phyloP scores from a whole-genome alignment of 2,329 filamentous ascomycete genomes.

The Fusarium camptoceras region DNA sequence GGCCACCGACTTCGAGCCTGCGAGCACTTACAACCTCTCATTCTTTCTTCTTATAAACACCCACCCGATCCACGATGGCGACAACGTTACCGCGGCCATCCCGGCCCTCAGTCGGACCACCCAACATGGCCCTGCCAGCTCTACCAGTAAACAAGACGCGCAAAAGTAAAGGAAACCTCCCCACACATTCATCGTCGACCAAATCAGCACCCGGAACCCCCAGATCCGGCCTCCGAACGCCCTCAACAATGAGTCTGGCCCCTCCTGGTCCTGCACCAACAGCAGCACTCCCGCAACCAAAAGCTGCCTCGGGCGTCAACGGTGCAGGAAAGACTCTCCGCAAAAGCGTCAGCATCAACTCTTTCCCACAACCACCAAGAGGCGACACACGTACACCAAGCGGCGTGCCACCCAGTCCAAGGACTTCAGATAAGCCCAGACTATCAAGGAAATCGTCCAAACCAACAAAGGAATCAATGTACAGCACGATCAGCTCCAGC shows the following conservation, averaged over 20 bases:
- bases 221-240: slow-evolving; percentile 69
- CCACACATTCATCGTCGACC: slow-evolving; percentile 50
- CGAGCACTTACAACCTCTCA: slow-evolving; percentile 31
- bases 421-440: slow-evolving; percentile 63
- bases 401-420: slow-evolving; percentile 72
- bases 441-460: slow-evolving; percentile 64
- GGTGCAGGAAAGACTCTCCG: slow-evolving; percentile 76
- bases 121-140: slow-evolving; percentile 77
- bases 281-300: slow-evolving; percentile 67
- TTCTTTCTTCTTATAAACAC: slow-evolving; percentile 10
- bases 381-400: slow-evolving; percentile 65
- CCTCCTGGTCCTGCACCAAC: slow-evolving; percentile 66
- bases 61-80: slow-evolving; percentile 43
- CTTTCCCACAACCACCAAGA: slow-evolving; percentile 90
- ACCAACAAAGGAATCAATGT: slow-evolving; percentile 66
- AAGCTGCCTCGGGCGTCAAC: slow-evolving; percentile 66
- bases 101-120: slow-evolving; percentile 76
- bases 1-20: slow-evolving; percentile 35
- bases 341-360: slow-evolving; percentile 92
- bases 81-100: slow-evolving; percentile 75
- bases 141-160: slow-evolving; percentile 79
- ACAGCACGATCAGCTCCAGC: slow-evolving; percentile 59
- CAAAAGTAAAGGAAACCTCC: slow-evolving; percentile 68
- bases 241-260: slow-evolving; percentile 65
- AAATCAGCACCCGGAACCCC: slow-evolving; percentile 62